Evolutionary conservation across 257 asterid species (phyloP).

Genomic region (Gardenia jasminoides): DNA sequence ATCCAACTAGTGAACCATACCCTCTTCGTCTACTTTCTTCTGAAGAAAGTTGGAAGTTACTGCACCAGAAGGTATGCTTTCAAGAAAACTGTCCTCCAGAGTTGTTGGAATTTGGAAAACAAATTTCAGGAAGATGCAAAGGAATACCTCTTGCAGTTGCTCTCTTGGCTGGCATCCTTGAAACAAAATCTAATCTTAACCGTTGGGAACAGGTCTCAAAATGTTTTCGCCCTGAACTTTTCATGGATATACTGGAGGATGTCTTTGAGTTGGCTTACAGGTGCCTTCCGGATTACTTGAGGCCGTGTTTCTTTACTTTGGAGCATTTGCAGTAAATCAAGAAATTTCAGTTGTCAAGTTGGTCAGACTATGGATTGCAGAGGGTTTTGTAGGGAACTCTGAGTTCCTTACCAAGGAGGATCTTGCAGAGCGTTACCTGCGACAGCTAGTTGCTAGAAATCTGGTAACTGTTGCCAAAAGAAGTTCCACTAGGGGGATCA

Average conservation of each 20-base stretch:
- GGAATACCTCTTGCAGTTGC: slow-evolving; percentile 7
- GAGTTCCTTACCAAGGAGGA: background rate
- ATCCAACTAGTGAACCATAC: background rate
- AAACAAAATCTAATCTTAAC: background rate
- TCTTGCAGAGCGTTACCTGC: background rate
- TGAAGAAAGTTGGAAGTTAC: slow-evolving; percentile 11
- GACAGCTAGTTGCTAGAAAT: background rate
- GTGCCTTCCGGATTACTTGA: background rate
- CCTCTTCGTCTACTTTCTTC: background rate
- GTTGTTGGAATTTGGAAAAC: background rate
- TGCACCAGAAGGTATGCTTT: background rate
- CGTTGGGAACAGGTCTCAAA: background rate
- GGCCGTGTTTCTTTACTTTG: background rate
- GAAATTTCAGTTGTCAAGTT: background rate
- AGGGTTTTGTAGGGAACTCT: background rate
- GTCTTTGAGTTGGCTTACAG: background rate
- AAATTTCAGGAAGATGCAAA: background rate
- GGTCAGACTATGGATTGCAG: background rate
- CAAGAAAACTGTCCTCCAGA: background rate
- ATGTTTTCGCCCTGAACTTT: background rate
- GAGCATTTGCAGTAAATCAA: background rate
- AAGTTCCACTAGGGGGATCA: background rate
- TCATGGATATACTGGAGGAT: background rate
- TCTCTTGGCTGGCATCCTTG: background rate
- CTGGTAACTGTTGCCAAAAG: background rate